phyloP scores from a whole-genome alignment of 352 stramenopile species.

The Peronosclerospora sorghi region DNA sequence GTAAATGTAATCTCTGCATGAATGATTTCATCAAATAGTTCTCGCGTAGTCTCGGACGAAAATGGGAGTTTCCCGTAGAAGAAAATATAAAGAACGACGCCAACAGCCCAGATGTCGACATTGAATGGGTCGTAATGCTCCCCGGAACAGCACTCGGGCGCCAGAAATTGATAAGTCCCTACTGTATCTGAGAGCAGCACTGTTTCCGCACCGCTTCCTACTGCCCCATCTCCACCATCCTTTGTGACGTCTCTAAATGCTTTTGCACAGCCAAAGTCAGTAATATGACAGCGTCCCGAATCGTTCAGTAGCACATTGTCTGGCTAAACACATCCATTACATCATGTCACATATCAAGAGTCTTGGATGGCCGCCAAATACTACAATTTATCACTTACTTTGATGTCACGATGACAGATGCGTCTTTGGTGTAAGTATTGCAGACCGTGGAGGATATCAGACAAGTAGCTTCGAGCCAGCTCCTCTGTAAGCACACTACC shows the following conservation, averaged over 20 bases:
- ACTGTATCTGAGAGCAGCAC: constrained; percentile 62
- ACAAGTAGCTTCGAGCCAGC: constrained; percentile 48
- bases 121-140: constrained; percentile 75
- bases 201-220: background rate
- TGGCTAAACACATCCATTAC: constrained; percentile 24
- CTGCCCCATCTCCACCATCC: background rate
- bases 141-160: constrained; percentile 79
- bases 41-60: constrained; percentile 45
- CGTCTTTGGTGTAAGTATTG: constrained; percentile 62
- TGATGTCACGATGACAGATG: constrained; percentile 86
- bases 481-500: constrained; percentile 41
- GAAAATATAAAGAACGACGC: constrained; percentile 81
- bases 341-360: background rate
- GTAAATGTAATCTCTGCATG: constrained; percentile 31
- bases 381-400: constrained; percentile 53
- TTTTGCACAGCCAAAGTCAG: constrained; percentile 83
- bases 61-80: constrained; percentile 78
- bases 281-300: constrained; percentile 68
- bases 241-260: constrained; percentile 1
- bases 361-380: background rate
- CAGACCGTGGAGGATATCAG: constrained; percentile 69
- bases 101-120: constrained; percentile 81
- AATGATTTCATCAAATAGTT: constrained; percentile 75
- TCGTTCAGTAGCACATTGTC: constrained; percentile 83
- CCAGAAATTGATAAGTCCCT: constrained; percentile 86